A percentile compares a stretch with the other conserved stretches of the same genome.
phyloP scores from a whole-genome alignment of 208 protist genomes.

The Acanthamoeba lenticulata region DNA sequence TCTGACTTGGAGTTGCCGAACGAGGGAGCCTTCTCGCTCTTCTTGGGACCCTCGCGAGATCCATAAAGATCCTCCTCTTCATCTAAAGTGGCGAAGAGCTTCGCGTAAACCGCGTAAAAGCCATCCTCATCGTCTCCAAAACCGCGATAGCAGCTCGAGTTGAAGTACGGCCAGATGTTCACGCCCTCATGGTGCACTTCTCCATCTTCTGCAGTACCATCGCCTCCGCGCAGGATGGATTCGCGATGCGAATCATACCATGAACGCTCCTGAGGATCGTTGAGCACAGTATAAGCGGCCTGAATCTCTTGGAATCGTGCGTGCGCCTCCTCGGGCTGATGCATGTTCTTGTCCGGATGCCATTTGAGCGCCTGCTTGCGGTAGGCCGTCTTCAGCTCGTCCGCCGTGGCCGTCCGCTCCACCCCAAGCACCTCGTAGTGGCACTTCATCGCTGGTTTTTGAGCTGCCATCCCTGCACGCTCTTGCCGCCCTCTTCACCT shows the following conservation, averaged over 20 bases:
- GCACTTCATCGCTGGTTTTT: conserved; percentile 1
- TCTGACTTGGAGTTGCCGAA: conserved; percentile 67
- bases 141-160: conserved; percentile 58
- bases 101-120: conserved; percentile 81
- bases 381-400: conserved; percentile 88
- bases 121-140: conserved; percentile 73
- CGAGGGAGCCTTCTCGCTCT: conserved; percentile 23
- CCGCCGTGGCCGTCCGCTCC: conserved; percentile 73
- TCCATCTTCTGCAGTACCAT: conserved; percentile 56
- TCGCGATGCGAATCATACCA: conserved; percentile 86
- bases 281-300: conserved; percentile 80
- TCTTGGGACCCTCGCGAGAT: background rate
- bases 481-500: background rate
- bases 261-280: conserved; percentile 79
- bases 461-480: background rate
- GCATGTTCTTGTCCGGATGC: conserved; percentile 84
- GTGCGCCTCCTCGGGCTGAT: conserved; percentile 71
- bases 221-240: conserved; percentile 77
- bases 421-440: conserved; percentile 86
- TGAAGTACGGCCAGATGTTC: conserved; percentile 83
- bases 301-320: conserved; percentile 81
- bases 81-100: conserved; percentile 77
- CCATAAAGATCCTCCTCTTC: conserved; percentile 71
- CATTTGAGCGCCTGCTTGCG: conserved; percentile 85
- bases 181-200: conserved; percentile 48